Percentiles rank a stretch among this genome's conserved stretches.
Conservation (phyloP, 23 red algal species). For the Pyropia haitanensis region DNA sequence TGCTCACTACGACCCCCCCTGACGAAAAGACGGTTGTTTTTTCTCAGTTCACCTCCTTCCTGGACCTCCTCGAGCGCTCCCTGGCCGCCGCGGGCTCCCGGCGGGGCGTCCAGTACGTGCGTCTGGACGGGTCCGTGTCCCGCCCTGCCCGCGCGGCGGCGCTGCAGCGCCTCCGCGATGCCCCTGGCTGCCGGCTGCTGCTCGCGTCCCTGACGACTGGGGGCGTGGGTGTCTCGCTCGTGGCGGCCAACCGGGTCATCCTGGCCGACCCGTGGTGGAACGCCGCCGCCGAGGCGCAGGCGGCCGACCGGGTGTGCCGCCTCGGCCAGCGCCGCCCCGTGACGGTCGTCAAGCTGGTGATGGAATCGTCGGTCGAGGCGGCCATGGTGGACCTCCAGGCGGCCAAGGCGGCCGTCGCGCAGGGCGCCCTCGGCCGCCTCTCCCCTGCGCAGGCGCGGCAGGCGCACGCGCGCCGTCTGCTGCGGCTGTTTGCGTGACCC, state of each 20-base stretch:
- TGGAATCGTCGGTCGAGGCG: conserved; percentile 23
- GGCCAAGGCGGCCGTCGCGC: conserved; percentile 12
- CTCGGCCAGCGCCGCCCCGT: conserved; percentile 33
- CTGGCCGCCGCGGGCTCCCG: conserved; percentile 5
- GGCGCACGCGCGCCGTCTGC: too few species aligned
- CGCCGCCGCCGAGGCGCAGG: conserved; percentile 44
- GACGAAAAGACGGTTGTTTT: conserved; percentile 34
- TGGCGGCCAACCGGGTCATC: conserved; percentile 15
- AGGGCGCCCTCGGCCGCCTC: background rate
- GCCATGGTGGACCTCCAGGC: conserved; percentile 22
- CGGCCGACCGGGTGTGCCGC: conserved; percentile 36
- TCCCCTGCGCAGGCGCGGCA: too few species aligned
- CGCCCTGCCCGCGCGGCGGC: background rate
- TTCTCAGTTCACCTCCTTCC: conserved; percentile 46
- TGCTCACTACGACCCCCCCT: too few species aligned
- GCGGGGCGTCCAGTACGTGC: background rate
- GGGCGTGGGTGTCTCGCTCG: conserved; percentile 43
- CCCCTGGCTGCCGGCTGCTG: background rate
- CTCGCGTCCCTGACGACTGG: conserved; percentile 23
- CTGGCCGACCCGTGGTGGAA: conserved; percentile 63
- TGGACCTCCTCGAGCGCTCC: conserved; percentile 30
- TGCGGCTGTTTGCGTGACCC: too few species aligned
- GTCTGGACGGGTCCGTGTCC: conserved; percentile 9
- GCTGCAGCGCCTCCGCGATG: background rate
- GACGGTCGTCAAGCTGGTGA: conserved; percentile 16